These are phyloP conservation scores for Lipomyces kockii DNA, from an alignment of 805 yeast species.

Conservation along the genomic window DNA sequence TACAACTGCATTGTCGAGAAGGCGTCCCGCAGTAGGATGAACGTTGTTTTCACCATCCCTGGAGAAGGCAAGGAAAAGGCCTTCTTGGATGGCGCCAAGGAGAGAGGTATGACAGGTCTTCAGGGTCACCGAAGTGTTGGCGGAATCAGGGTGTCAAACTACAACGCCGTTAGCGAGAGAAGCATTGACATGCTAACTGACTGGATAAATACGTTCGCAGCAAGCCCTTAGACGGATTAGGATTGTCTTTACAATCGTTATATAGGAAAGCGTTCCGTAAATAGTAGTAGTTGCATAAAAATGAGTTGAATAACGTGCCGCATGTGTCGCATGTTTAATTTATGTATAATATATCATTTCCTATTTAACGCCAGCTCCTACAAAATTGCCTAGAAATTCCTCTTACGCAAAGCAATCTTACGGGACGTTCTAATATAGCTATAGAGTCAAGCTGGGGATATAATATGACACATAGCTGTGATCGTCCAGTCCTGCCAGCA, in stretches of 20 bases:
- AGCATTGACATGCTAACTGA: constrained; percentile 62
- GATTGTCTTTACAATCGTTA: constrained; percentile 16
- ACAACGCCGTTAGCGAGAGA: constrained; percentile 77
- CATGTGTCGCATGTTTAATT: neutral
- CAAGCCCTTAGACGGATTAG: constrained; percentile 36
- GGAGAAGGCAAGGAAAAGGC: constrained; percentile 63
- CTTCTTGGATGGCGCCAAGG: constrained; percentile 72
- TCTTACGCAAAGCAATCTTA: neutral
- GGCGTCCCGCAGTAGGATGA: constrained; percentile 81
- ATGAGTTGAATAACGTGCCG: neutral
- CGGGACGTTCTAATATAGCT: neutral
- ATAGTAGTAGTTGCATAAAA: neutral
- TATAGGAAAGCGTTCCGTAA: neutral
- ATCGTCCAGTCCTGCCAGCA: constrained; percentile 34
- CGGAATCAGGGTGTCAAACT: constrained; percentile 88
- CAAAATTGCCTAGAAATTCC: neutral
- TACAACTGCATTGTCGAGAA: constrained; percentile 69
- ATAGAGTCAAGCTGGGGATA: constrained; percentile 24
- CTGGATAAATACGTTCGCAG: constrained; percentile 65
- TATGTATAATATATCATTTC: neutral
- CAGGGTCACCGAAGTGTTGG: constrained; percentile 98
- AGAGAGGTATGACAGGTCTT: constrained; percentile 67
- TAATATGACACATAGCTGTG: constrained; percentile 38
- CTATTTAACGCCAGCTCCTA: neutral
- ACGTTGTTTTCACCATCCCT: constrained; percentile 82